These are phyloP conservation scores for Wallacemonas sp. DNA, from an alignment of 208 protist species.

Conservation along the genomic window DNA sequence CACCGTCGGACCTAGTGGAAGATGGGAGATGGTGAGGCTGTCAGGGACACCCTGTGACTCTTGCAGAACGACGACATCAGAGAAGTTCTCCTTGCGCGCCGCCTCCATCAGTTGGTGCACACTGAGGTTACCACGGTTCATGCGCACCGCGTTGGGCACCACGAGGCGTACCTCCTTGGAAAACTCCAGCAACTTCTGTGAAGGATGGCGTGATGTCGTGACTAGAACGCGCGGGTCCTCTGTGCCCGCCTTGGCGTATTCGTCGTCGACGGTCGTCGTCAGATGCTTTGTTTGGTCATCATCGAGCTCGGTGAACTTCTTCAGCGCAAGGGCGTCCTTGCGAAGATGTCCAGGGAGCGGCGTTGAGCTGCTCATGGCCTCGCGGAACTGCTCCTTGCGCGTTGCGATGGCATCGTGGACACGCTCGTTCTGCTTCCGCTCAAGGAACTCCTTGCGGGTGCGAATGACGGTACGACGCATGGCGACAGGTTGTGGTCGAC, in stretches of 20 bases:
- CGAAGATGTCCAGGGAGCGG: conserved; percentile 83
- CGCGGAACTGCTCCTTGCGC: conserved; percentile 80
- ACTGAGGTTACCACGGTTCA: conserved; percentile 97
- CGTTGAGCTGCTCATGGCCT: conserved; percentile 72
- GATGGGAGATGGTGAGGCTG: conserved; percentile 96
- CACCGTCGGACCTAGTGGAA: conserved; percentile 99
- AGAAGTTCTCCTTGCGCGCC: conserved; percentile 92
- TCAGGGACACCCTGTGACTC: conserved; percentile 98
- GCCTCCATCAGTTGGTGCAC: conserved; percentile 95
- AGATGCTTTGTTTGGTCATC: conserved; percentile 71
- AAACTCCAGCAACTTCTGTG: conserved; percentile 96
- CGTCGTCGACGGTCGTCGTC: conserved; percentile 93
- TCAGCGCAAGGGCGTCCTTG: conserved; percentile 80
- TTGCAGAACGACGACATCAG: conserved; percentile 98
- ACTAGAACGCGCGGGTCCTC: conserved; percentile 98
- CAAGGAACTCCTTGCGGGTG: conserved; percentile 85
- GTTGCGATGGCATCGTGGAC: conserved; percentile 75
- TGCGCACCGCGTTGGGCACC: conserved; percentile 97
- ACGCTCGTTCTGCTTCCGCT: conserved; percentile 78
- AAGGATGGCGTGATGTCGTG: conserved; percentile 98
- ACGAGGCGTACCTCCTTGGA: conserved; percentile 98
- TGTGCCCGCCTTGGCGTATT: conserved; percentile 96
- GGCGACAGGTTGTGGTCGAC: neutral
- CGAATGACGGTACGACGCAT: conserved; percentile 88
- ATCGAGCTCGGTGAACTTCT: conserved; percentile 90